Evolutionary conservation across 352 stramenopile species (phyloP), one percentile per base, ranked within the genome.

Genomic region (Phytophthora fragariaefolia): DNA sequence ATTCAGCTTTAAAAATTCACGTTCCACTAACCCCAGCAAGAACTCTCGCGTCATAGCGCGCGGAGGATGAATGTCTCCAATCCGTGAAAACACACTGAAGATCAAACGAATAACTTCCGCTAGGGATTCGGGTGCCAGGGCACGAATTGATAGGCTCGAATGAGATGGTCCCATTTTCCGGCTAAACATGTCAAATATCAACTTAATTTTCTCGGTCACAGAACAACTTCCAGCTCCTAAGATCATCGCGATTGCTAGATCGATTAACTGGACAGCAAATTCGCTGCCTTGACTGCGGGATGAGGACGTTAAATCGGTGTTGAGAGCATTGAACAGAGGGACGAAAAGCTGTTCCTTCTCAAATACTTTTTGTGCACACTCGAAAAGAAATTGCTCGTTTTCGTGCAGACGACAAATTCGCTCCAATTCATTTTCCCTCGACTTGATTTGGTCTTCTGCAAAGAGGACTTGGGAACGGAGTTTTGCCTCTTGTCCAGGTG

Each of bases 161-260:
- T 38, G 28, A 26, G 18, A 20, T 7, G 51, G 50, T 23, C 51
- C 57, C 26, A 17, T 77, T 53, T 43, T 72, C 10, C 40, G 52
- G 32, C 49, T 64, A 52, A 94, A 97, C 40, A 96, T 76, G 2
- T 80, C 50, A 56, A 96, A 93, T 1, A 96, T 24, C 42, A 96
- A 93, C 9, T 67, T 69, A 20, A 96, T 77, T 58, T 95, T 96
- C 20, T 83, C 76, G 4, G 60, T 57, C 12, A 97, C 28, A 6
- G 63, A 55, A 28, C 80, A 80, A 6, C 47, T 73, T 9, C 75
- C 76, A 27, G 84, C 26, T 1, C 89, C 81, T 20, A 95, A 32
- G 1, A 97, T 56, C 20, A 95, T 34, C 0, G 79, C 69, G 2
- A 83, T 49, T 1, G 79, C 68, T 15, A 91, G 62, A 2, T 88